Percentiles rank a stretch among this genome's conserved stretches.
Conservation (phyloP, 768 basidiomycete species). For the Boletus edulis region DNA sequence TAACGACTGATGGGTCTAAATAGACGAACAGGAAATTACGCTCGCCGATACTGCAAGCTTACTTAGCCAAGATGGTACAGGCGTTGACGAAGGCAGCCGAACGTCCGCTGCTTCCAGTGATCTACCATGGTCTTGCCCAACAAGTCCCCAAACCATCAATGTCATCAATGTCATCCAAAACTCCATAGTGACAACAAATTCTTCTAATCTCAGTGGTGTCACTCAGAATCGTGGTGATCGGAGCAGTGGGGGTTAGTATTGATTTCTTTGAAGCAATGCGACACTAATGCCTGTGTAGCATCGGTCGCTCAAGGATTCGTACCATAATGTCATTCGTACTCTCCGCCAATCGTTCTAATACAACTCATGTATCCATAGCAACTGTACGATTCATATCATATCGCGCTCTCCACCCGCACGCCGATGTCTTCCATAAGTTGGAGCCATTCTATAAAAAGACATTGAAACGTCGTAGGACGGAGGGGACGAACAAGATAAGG, state of each 20-base stretch:
- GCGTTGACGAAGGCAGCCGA: background rate
- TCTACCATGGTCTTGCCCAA: background rate
- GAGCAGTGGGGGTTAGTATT: background rate
- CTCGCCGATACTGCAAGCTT: background rate
- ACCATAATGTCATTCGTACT: background rate
- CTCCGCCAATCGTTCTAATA: too few species aligned
- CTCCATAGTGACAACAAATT: slow-evolving; percentile 2
- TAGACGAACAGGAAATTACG: background rate
- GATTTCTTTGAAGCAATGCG: background rate
- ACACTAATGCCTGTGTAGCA: background rate
- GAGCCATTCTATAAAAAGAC: too few species aligned
- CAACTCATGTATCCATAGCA: too few species aligned
- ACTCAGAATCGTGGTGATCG: background rate
- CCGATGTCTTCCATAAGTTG: too few species aligned
- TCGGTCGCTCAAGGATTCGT: background rate
- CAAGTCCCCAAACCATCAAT: background rate
- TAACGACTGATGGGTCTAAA: background rate
- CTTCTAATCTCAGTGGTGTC: background rate
- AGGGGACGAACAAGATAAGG: too few species aligned
- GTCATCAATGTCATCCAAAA: background rate
- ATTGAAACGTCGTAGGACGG: too few species aligned
- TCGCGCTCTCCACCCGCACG: too few species aligned
- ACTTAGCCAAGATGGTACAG: background rate
- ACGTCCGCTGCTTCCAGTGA: background rate
- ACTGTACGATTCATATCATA: too few species aligned